Evolutionary conservation across 2,329 filamentous ascomycete species (phyloP).

Genomic region (Macrophomina phaseolina): DNA sequence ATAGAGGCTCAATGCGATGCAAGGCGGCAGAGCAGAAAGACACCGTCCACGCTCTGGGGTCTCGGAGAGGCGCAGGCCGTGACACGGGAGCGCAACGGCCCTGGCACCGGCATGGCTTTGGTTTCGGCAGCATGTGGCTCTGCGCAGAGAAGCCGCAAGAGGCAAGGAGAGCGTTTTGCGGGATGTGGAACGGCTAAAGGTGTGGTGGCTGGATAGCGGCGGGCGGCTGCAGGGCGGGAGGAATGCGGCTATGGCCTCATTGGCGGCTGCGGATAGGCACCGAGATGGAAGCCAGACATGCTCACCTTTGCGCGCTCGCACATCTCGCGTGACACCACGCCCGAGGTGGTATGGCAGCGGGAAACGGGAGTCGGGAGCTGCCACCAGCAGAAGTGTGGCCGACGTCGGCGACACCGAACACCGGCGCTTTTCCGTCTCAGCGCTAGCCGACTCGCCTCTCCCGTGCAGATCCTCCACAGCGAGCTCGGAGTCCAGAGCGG

Average conservation of each 20-base stretch:
- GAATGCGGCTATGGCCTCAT: slow-evolving; percentile 1
- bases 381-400: too few relatives aligned
- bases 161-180: slow-evolving; percentile 5
- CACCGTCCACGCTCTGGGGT: too few relatives aligned
- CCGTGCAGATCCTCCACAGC: slow-evolving; percentile 14
- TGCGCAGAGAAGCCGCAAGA: not conserved
- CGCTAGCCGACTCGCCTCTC: not conserved
- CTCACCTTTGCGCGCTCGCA: not conserved
- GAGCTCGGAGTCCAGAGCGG: slow-evolving; percentile 4
- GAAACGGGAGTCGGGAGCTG: too few relatives aligned
- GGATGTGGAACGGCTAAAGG: not conserved
- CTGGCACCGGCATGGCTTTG: not conserved
- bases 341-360: not conserved
- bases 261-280: not conserved
- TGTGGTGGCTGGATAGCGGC: slow-evolving; percentile 1
- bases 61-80: not conserved
- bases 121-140: not conserved
- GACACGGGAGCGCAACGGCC: too few relatives aligned
- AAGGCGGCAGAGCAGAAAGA: too few relatives aligned
- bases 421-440: too few relatives aligned
- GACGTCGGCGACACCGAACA: too few relatives aligned
- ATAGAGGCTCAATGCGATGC: too few relatives aligned
- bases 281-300: not conserved
- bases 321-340: not conserved
- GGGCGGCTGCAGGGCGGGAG: not conserved